Evolutionary conservation across 2,329 filamentous ascomycete genomes (phyloP), one percentile per base, ranked within the genome.

Genomic region (Bisporella sp.): DNA sequence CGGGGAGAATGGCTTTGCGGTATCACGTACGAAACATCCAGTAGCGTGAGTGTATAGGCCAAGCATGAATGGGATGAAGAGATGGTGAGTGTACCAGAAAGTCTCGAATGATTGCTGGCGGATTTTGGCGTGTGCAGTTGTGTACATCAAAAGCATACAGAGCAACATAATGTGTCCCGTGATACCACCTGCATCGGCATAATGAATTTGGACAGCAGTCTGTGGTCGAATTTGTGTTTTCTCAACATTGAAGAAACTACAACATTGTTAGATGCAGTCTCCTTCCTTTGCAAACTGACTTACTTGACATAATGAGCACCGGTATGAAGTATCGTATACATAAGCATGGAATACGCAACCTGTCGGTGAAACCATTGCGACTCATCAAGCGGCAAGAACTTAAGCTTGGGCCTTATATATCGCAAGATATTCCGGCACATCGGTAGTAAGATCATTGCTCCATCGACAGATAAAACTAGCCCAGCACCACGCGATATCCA

Each of bases 91-190:
- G 71, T 99, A 99, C 93, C 93, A 99, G 68, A 99, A 99, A 0
- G 92, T 95, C 72, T 99, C 93, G 65, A 91, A 99, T 0, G 89
- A 95, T 67, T 99, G 93, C 67, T 97, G 92, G 49, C 93, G 87
- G 58, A 99, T 97, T 59, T 89, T 87, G 62, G 86, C 79, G 66
- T 99, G 93, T 3, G 93, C 87, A 0, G 91, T 96, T 1, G 93
- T 99, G 72, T 95, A 99, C 78, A 99, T 99, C 56, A 99, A 73
- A 56, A 99, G 73, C 93, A 99, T 99, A 77, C 91, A 97, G n/a
- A 99, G 76, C 30, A 97, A 79, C 93, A 99, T 99, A 55, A 96
- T 79, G 69, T 99, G 93, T 5, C 93, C 93, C 2, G 93, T 99
- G 55, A 97, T 87, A 54, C 93, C 93, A 62, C 89, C 91, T 46